Percentiles rank a stretch among this genome's conserved stretches.
Conservation (phyloP, 257 asterid genomes). For the Knoxia roxburghii region DNA sequence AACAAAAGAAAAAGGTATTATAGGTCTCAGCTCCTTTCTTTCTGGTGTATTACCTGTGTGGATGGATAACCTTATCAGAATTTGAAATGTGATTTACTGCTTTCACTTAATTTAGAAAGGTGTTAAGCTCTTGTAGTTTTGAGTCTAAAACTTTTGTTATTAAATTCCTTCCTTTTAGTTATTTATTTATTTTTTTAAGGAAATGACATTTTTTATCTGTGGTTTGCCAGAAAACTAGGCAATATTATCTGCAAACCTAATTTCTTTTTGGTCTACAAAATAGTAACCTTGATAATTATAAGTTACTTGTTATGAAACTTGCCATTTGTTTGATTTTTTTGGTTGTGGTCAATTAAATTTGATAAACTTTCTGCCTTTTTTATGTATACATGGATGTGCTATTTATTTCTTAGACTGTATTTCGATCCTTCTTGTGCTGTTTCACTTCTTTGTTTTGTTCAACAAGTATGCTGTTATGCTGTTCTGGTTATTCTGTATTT, state of each 20-base stretch:
- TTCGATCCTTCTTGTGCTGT: background rate
- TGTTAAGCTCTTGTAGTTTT: background rate
- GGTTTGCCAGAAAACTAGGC: background rate
- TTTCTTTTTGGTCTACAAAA: background rate
- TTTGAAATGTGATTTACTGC: background rate
- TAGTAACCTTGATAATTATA: background rate
- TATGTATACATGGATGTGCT: no score
- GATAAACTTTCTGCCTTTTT: background rate
- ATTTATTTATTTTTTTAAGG: background rate
- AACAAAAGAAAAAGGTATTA: constrained; percentile 62
- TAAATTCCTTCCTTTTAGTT: no score
- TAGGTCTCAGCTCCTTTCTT: no score
- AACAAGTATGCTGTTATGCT: background rate
- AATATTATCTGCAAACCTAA: no score
- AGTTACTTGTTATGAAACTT: background rate
- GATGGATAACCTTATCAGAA: background rate
- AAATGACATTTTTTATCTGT: background rate
- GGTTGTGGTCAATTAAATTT: background rate
- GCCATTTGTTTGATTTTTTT: background rate
- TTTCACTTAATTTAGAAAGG: no score
- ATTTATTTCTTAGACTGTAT: background rate
- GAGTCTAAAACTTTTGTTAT: background rate
- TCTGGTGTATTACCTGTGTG: background rate
- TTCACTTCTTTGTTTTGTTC: background rate
- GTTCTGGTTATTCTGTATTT: background rate